Base-by-base conservation (phyloP, 352 stramenopile genomes). In the Phytophthora pinifolia region DNA sequence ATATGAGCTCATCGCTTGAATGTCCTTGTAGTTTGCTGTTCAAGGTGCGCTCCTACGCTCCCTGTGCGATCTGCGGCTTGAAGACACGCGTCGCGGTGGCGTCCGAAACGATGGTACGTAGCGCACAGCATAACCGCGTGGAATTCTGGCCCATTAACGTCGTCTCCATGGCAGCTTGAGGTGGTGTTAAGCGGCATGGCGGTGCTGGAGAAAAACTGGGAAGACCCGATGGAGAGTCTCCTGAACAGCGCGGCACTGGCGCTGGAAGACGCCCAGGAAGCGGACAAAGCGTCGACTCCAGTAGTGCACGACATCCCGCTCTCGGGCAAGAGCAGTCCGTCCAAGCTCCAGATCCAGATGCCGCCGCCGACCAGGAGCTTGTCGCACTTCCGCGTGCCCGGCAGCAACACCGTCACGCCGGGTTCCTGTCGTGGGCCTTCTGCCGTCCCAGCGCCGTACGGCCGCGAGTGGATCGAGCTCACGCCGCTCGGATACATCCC, bases 121-220 rank as follows among this genome's bases (percentile, higher is more conserved):
- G 22, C 22, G 22, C 22, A 3, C 22, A 27, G 10, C 10, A 3
- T 32, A 34, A 9, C 32, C 54, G n/a, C 6, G 14, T 36, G 18
- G 2, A 25, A 17, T 53, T 29, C 3, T 27, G 2, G 15, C 13
- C 9, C 13, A 41, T 41, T 14, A 31, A 6, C 43, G n/a, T 36
- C 6, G n/a, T 41, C 9, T 52, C 51, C 18, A 44, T 39, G 6
- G n/a, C 56, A 94, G 84, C 84, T 94, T 52, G 84, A 94, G 63
- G 79, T 94, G 20, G 79, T 92, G 20, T 48, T 94, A 15, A 92
- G 86, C 27, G 84, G 80, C 1, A 94, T 94, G 84, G 84, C 76
- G 5, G 41, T 92, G 8, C 41, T 90, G 9, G 75, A 87, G 39
- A 82, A 79, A 15, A 72, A 74, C 20, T 63, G 45, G 55, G 75